Base-by-base conservation (phyloP, 2,329 filamentous ascomycete genomes). In the Diaporthe vexans region DNA sequence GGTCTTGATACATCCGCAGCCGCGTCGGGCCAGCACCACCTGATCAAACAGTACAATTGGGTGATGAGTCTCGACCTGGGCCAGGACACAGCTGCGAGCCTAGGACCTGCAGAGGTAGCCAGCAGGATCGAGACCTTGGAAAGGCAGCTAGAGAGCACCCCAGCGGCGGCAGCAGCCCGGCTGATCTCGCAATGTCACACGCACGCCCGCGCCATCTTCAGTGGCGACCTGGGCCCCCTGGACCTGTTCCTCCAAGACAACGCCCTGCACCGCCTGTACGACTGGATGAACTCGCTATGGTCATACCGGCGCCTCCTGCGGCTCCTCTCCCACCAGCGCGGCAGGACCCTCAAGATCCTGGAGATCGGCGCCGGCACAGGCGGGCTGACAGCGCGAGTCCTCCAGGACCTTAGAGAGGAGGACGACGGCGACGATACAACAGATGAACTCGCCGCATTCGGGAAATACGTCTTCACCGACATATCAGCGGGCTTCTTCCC, bases 341-440 rank as follows among this genome's bases (percentile, higher is more conserved):
- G 80, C n/a, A 80, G 82, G 0, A 76, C 76, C n/a, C 75, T 84
- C 67, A 76, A 78, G 2, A 79, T 84, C 33, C 79, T 85, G 5
- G 83, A 85, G 75, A 79, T 85, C 43, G 83, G 83, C 8, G 81
- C 79, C 5, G 29, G 29, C 29, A 33, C 29, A 33, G 29, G 29
- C 4, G 29, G 29, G 5, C 29, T 33, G 6, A 33, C 83, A 0
- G 59, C 72, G 4, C 63, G 74, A 0, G 69, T 80, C 54, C 43
- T 83, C 11, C 71, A 75, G 40, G 71, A 76, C 11, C 76, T 78
- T 65, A 68, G n/a, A 24, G n/a, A 48, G 10, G 29, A 35, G 9
- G 29, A 24, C 6, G 19, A n/a, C 4, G 15, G 43, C 17, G 5
- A n/a, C n/a, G 54, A 19, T 1, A n/a, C 29, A 13, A 59, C 17